These are phyloP conservation scores for Diaporthe eres DNA, from an alignment of 2,329 filamentous ascomycete species.

Conservation along the genomic window DNA sequence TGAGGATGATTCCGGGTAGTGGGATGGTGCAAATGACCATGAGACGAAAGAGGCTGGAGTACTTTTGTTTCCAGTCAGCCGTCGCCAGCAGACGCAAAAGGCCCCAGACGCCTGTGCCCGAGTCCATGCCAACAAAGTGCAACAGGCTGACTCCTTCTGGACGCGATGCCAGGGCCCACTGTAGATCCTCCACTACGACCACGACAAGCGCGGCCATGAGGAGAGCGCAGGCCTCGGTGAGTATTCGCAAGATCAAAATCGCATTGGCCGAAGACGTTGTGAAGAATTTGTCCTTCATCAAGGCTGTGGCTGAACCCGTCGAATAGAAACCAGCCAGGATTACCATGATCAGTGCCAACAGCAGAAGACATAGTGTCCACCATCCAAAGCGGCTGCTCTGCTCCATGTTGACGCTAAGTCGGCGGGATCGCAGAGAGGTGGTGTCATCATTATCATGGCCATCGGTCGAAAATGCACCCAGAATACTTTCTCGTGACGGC, in stretches of 20 bases:
- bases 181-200: slow-evolving; percentile 33
- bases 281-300: slow-evolving; percentile 36
- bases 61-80: slow-evolving; percentile 36
- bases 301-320: slow-evolving; percentile 17
- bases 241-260: slow-evolving; percentile 23
- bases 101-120: slow-evolving; percentile 32
- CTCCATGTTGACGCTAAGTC: slow-evolving; percentile 23
- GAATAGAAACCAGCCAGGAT: slow-evolving; percentile 27
- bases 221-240: slow-evolving; percentile 32
- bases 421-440: slow-evolving; percentile 9
- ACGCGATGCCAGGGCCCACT: slow-evolving; percentile 36
- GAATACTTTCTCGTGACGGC: slow-evolving; percentile 20
- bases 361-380: slow-evolving; percentile 31
- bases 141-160: slow-evolving; percentile 37
- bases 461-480: neutral
- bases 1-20: slow-evolving; percentile 31
- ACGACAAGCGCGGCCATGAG: slow-evolving; percentile 30
- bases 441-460: slow-evolving; percentile 1
- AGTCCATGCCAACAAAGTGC: slow-evolving; percentile 37
- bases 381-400: slow-evolving; percentile 34
- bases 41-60: slow-evolving; percentile 34
- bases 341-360: slow-evolving; percentile 14
- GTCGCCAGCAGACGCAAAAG: slow-evolving; percentile 30
- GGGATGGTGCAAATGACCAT: slow-evolving; percentile 34
- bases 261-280: slow-evolving; percentile 34